Evolutionary conservation across 495 filamentous ascomycete species (phyloP).

Genomic region (Hypoxylon trugodes): DNA sequence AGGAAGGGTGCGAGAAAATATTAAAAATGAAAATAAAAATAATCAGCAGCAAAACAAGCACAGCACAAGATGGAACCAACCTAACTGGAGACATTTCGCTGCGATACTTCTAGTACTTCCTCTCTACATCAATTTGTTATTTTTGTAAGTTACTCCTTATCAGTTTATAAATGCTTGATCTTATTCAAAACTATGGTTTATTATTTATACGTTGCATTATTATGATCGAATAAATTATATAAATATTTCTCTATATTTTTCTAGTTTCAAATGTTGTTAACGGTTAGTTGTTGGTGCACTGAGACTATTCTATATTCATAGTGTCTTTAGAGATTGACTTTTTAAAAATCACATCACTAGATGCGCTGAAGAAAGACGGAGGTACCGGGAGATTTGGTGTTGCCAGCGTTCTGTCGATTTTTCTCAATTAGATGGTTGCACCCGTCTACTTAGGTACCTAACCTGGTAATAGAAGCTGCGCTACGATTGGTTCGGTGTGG

Average conservation of each 20-base stretch:
- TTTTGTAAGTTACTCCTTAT: conserved; percentile 28
- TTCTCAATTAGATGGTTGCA: conserved; percentile 41
- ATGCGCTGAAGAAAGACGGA: conserved; percentile 18
- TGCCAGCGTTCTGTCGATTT: conserved; percentile 31
- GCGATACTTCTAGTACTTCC: conserved; percentile 35
- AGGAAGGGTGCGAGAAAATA: conserved; percentile 35
- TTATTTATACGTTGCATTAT: not conserved
- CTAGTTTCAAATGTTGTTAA: conserved; percentile 12
- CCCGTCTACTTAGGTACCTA: no score
- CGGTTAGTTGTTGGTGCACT: not conserved
- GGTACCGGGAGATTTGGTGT: conserved; percentile 38
- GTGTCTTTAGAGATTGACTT: conserved; percentile 36
- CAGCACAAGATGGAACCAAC: conserved; percentile 35
- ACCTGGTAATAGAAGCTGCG: conserved; percentile 21
- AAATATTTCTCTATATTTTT: conserved; percentile 4
- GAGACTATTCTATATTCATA: not conserved
- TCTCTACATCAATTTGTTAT: conserved; percentile 26
- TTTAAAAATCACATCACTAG: conserved; percentile 21
- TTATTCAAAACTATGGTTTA: not conserved
- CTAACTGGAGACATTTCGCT: conserved; percentile 26
- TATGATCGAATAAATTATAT: not conserved
- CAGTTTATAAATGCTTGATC: not conserved
- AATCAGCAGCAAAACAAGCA: conserved; percentile 22
- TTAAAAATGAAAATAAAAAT: conserved; percentile 31
- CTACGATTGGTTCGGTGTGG: conserved; percentile 41